Base-by-base conservation (phyloP, 75 land plant species). In the Picea glauca region DNA sequence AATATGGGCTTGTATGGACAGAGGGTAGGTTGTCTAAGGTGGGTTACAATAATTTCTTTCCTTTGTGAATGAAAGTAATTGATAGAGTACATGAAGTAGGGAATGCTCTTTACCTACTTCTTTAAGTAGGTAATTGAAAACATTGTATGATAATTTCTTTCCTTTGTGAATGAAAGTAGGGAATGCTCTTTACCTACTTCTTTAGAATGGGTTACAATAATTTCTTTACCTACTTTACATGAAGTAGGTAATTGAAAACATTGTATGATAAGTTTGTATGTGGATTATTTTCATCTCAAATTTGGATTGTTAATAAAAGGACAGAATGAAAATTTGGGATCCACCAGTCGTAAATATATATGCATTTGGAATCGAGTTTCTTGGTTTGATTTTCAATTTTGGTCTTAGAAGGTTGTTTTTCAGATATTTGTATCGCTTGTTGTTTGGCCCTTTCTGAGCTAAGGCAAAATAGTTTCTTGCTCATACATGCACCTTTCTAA, bases 1-100 rank as follows among this genome's bases (percentile, higher is more conserved):
- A 96, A 94, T 77, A 94, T 96, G 94, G 99, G 99, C 62, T 87
- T 96, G 12, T 96, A 96, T 88, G 99, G 98, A n/a, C 95, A 96
- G 75, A 89, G 99, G 77, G 91, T 89, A 54, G 99, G 99, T 33
- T 92, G 95, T 77, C 83, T 96, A 1, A 96, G 98, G 96, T 93
- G 81, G 20, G 75, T 32, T 8, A 60, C 58, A 30, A 79, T 79
- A 43, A 58, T n/a, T 35, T 26, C 18, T 31, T 70, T 70, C 11
- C 56, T 43, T 20, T n/a, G 50, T 40, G 35, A 70, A 20, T 70
- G 32, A 31, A 40, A 70, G 9, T 70, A 18, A 0, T 43, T 70
- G 74, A 70, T 43, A 70, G 3, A 70, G 11, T 70, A 40, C 21
- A 40, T 40, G 21, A 70, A 50, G 56, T 50, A 50, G 12, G 13